Evolutionary conservation across 495 filamentous ascomycete genomes (phyloP).

Genomic region (Penicillium lividum): DNA sequence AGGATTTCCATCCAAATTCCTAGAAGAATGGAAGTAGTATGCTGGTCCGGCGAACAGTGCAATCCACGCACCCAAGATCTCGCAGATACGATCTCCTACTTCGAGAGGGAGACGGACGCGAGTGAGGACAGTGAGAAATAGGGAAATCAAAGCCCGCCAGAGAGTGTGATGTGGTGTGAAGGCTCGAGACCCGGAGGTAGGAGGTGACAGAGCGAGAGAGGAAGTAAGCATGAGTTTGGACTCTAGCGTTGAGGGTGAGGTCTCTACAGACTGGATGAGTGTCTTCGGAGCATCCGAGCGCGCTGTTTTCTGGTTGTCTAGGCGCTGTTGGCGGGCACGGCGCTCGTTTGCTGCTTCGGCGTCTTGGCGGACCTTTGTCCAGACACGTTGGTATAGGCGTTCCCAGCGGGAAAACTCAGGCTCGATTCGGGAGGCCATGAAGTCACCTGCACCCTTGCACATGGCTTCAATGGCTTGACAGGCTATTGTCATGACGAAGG

Average conservation of each 20-base stretch:
- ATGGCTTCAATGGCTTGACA: conserved; percentile 64
- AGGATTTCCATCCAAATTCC: background rate
- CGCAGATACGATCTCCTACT: conserved; percentile 41
- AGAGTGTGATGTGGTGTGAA: conserved; percentile 45
- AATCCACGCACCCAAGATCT: conserved; percentile 42
- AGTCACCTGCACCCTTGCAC: conserved; percentile 68
- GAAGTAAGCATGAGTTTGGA: conserved; percentile 12
- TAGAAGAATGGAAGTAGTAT: conserved; percentile 31
- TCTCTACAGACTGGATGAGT: background rate
- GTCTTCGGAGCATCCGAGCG: background rate
- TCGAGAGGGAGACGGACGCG: conserved; percentile 42
- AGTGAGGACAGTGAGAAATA: conserved; percentile 43
- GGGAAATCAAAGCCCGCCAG: conserved; percentile 37
- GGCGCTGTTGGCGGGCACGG: conserved; percentile 24
- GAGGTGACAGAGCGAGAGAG: conserved; percentile 30
- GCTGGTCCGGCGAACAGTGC: conserved; percentile 36
- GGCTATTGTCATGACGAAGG: conserved; percentile 70
- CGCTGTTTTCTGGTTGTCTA: background rate
- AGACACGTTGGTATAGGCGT: conserved; percentile 43
- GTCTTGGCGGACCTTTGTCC: conserved; percentile 42
- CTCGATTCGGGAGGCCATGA: conserved; percentile 70
- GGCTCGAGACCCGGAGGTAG: conserved; percentile 20
- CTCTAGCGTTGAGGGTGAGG: background rate
- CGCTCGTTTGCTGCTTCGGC: conserved; percentile 36
- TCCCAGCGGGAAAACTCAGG: conserved; percentile 64